Percentiles rank a stretch among this genome's conserved stretches.
phyloP scores from a whole-genome alignment of 305 asterid genomes.

The Striga hermonthica region DNA sequence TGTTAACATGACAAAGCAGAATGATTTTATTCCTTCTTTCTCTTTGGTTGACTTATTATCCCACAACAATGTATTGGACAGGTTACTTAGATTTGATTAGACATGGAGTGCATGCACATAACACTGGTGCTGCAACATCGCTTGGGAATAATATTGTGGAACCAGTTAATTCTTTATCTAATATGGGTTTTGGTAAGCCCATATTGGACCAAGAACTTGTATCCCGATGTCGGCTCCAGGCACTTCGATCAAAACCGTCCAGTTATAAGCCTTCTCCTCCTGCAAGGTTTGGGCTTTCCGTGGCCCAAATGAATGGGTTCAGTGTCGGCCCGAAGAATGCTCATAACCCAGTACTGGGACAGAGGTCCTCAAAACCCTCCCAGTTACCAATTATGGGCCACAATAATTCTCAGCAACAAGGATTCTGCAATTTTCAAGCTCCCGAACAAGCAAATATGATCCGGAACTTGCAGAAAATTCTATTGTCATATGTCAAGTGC shows the following conservation, averaged over 20 bases:
- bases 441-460: slow-evolving; percentile 28
- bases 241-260: slow-evolving; percentile 21
- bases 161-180: slow-evolving; percentile 29
- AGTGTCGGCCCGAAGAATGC: slow-evolving; percentile 24
- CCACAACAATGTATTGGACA: slow-evolving; percentile 25
- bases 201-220: slow-evolving; percentile 24
- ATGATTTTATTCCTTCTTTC: not conserved
- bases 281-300: slow-evolving; percentile 29
- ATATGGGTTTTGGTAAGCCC: slow-evolving; percentile 23
- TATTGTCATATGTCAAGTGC: slow-evolving; percentile 33
- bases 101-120: slow-evolving; percentile 27
- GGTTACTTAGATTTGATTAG: slow-evolving; percentile 30
- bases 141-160: slow-evolving; percentile 22
- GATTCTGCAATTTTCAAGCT: slow-evolving; percentile 33
- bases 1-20: too few species aligned
- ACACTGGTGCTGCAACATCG: slow-evolving; percentile 29
- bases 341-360: slow-evolving; percentile 13
- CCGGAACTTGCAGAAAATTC: slow-evolving; percentile 30
- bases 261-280: slow-evolving; percentile 27
- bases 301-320: slow-evolving; percentile 27
- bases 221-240: slow-evolving; percentile 26
- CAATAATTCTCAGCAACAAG: slow-evolving; percentile 23
- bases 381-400: not conserved
- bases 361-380: too few species aligned
- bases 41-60: not conserved